Evolutionary conservation across 2,329 filamentous ascomycete genomes (phyloP), one percentile per base, ranked within the genome.

Genomic region (Fusarium penzigii): DNA sequence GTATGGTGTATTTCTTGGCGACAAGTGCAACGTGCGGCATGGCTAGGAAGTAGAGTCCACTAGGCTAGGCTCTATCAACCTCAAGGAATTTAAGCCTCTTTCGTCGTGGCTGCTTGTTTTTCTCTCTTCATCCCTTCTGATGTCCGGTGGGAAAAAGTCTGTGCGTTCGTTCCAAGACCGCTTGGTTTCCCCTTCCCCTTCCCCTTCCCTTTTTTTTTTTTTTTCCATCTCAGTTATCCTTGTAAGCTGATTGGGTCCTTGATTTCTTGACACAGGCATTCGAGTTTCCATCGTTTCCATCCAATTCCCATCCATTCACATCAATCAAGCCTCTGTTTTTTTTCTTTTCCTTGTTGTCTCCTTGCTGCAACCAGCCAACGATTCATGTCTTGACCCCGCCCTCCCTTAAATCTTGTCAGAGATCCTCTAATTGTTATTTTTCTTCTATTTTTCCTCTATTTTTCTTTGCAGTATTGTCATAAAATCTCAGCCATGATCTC

Each of bases 11-110:
- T 36, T 12, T 36, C 32, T 36, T 36, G 32, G 32, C 32, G 13
- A 14, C 13, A 14, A 11, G 32, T 55, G 46, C 51, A 60, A 59
- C 56, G 53, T 59, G 54, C 49, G 48, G 52, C 56, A 43, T 50
- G 50, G 20, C 7, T 25, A 25, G 20, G n/a, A n/a, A n/a, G n/a
- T n/a, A n/a, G n/a, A n/a, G n/a, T n/a, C n/a, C n/a, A n/a, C n/a
- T n/a, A n/a, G n/a, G n/a, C n/a, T n/a, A n/a, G n/a, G n/a, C n/a
- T n/a, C n/a, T n/a, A n/a, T n/a, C 55, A 40, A 50, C 43, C 49
- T 52, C n/a, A 39, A 49, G 40, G 20, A 25, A 51, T 54, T 46
- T 43, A 49, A 47, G 49, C 41, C 20, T 29, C n/a, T 43, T 29
- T 49, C 29, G 41, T 25, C 39, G 40, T 48, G 44, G 48, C 61